These are phyloP conservation scores for Candolleomyces eurysporus DNA, from an alignment of 768 basidiomycete species.

Conservation along the genomic window DNA sequence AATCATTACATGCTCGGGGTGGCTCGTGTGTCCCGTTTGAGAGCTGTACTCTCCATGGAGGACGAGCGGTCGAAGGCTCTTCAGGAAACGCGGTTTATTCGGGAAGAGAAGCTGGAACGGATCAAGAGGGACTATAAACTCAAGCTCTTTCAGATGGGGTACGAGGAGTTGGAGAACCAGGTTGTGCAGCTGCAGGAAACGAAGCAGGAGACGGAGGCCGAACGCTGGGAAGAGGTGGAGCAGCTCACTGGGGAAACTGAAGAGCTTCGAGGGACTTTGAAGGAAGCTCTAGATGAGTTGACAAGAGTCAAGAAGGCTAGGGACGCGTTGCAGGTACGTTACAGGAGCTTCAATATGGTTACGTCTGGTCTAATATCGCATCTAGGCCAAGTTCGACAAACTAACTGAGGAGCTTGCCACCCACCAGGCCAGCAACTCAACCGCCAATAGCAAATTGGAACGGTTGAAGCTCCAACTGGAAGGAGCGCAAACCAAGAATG, in stretches of 20 bases:
- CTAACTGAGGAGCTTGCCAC: constrained; percentile 52
- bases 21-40: constrained; percentile 65
- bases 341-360: not conserved
- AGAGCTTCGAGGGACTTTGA: constrained; percentile 34
- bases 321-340: constrained; percentile 44
- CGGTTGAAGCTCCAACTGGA: constrained; percentile 59
- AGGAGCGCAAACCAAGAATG: constrained; percentile 46
- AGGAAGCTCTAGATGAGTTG: constrained; percentile 38
- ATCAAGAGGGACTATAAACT: constrained; percentile 67
- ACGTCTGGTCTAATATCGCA: not conserved
- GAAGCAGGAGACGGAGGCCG: constrained; percentile 50
- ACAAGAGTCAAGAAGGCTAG: constrained; percentile 39
- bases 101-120: constrained; percentile 57
- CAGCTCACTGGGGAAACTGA: constrained; percentile 31
- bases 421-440: constrained; percentile 43
- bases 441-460: constrained; percentile 51
- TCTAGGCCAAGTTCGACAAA: constrained; percentile 34
- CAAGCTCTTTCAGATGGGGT: constrained; percentile 63
- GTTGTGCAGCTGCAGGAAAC: constrained; percentile 52
- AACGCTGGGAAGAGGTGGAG: constrained; percentile 44
- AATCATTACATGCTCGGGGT: constrained; percentile 61
- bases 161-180: constrained; percentile 55
- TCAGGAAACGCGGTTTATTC: constrained; percentile 50
- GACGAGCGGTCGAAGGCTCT: constrained; percentile 49
- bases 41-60: constrained; percentile 52